A percentile compares a stretch with the other conserved stretches of the same genome.
phyloP scores from a whole-genome alignment of 73 alveolate genomes.

The Stentor coeruleus region DNA sequence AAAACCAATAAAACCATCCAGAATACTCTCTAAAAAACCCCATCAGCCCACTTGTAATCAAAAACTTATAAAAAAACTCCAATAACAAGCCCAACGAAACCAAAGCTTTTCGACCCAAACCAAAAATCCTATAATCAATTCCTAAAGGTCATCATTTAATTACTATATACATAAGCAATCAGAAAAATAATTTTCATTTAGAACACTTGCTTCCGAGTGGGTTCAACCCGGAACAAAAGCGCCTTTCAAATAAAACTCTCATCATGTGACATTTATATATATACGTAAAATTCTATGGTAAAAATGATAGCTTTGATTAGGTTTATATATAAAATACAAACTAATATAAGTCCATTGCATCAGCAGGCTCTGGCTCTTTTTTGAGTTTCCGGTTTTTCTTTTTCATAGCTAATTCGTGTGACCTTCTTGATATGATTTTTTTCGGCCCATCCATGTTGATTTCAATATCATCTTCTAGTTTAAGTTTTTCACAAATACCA shows the following conservation, averaged over 20 bases:
- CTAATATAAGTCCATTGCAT: conserved; percentile 11
- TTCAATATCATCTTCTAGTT: neutral
- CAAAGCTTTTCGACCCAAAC: too few relatives aligned
- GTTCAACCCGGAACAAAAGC: conserved; percentile 4
- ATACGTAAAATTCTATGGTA: too few relatives aligned
- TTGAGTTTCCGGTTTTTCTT: neutral
- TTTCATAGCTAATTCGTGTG: neutral
- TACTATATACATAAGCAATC: too few relatives aligned
- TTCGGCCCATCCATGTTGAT: conserved; percentile 13
- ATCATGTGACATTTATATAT: neutral
- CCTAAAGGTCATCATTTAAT: too few relatives aligned
- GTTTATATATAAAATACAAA: too few relatives aligned
- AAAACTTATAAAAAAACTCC: too few relatives aligned
- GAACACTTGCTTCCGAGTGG: conserved; percentile 11
- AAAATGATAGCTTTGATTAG: too few relatives aligned
- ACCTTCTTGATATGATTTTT: conserved; percentile 1
- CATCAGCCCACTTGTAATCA: too few relatives aligned
- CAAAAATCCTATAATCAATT: too few relatives aligned
- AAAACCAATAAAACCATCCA: too few relatives aligned
- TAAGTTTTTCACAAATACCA: neutral
- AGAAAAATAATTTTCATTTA: neutral
- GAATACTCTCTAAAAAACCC: too few relatives aligned
- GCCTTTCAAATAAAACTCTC: neutral
- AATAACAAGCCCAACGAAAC: too few relatives aligned
- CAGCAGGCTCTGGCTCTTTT: conserved; percentile 2